Evolutionary conservation across 345 rosid genomes (phyloP).

Genomic region (Viola odorata): DNA sequence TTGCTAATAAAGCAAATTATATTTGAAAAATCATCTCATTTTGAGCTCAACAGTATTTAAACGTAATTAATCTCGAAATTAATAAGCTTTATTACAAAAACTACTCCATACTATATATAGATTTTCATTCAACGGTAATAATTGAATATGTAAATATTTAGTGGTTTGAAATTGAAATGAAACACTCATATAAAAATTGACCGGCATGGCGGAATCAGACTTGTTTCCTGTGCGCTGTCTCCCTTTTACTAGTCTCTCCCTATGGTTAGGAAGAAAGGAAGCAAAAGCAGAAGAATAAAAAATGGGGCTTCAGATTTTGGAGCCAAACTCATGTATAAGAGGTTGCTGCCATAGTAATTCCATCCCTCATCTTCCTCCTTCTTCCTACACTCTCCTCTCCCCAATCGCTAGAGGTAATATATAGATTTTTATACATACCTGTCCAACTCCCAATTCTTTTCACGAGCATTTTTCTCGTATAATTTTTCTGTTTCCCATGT

Average conservation of each 20-base stretch:
- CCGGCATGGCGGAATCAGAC: too few relatives aligned
- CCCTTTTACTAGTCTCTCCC: neutral
- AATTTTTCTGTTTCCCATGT: neutral
- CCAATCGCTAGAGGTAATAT: slow-evolving; percentile 64
- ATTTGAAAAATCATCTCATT: too few relatives aligned
- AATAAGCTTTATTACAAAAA: too few relatives aligned
- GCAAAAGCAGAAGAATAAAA: neutral
- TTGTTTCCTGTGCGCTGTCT: too few relatives aligned
- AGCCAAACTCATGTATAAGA: slow-evolving; percentile 81
- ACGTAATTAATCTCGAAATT: too few relatives aligned
- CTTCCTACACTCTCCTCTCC: slow-evolving; percentile 65
- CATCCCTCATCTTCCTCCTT: slow-evolving; percentile 75
- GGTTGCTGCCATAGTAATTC: slow-evolving; percentile 76
- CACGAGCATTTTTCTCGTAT: neutral
- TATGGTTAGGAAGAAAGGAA: neutral
- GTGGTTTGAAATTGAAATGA: too few relatives aligned
- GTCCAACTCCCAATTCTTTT: neutral
- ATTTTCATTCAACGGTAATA: too few relatives aligned
- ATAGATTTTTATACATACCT: neutral
- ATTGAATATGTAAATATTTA: too few relatives aligned
- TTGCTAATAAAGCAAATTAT: too few relatives aligned
- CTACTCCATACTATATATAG: too few relatives aligned
- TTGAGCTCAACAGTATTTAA: too few relatives aligned
- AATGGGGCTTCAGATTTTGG: slow-evolving; percentile 56
- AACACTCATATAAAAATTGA: too few relatives aligned